Conservation (phyloP, 1,284 basidiomycete species). For the Leccinum subfulvum region DNA sequence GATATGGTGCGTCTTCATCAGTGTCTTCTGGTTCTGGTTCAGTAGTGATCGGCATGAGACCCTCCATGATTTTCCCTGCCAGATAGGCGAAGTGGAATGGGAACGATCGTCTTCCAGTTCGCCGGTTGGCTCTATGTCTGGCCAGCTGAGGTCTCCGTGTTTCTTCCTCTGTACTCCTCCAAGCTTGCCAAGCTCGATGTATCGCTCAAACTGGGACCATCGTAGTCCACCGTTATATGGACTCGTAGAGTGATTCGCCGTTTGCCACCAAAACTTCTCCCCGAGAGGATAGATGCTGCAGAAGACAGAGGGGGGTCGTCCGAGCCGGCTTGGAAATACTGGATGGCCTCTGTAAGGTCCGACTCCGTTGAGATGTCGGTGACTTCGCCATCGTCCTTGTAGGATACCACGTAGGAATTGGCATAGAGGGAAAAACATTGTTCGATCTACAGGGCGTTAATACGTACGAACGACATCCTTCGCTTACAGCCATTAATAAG, state of each 20-base stretch:
- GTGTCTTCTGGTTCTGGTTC: conserved; percentile 87
- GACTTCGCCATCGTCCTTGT: conserved; percentile 82
- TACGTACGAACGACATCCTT: not conserved
- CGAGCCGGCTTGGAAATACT: conserved; percentile 71
- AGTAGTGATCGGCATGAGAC: conserved; percentile 91
- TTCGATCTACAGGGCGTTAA: conserved; percentile 56
- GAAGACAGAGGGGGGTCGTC: conserved; percentile 71
- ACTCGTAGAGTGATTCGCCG: conserved; percentile 78
- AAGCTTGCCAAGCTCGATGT: conserved; percentile 76
- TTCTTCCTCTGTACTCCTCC: conserved; percentile 66
- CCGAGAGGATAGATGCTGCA: conserved; percentile 71
- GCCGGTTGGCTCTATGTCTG: conserved; percentile 38
- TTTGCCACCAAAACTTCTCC: conserved; percentile 60
- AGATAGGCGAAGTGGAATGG: conserved; percentile 48
- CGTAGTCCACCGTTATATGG: conserved; percentile 79
- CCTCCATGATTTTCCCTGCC: conserved; percentile 85
- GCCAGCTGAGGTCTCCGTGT: conserved; percentile 58
- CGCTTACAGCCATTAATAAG: not conserved
- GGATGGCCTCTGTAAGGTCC: conserved; percentile 82
- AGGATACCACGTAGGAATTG: conserved; percentile 69
- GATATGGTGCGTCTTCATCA: conserved; percentile 88
- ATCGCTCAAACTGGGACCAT: conserved; percentile 87
- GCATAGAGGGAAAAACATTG: conserved; percentile 78
- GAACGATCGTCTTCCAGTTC: conserved; percentile 60
- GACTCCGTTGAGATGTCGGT: conserved; percentile 66